These are phyloP conservation scores for Durio zibethinus DNA, from an alignment of 345 rosid species.

Conservation along the genomic window DNA sequence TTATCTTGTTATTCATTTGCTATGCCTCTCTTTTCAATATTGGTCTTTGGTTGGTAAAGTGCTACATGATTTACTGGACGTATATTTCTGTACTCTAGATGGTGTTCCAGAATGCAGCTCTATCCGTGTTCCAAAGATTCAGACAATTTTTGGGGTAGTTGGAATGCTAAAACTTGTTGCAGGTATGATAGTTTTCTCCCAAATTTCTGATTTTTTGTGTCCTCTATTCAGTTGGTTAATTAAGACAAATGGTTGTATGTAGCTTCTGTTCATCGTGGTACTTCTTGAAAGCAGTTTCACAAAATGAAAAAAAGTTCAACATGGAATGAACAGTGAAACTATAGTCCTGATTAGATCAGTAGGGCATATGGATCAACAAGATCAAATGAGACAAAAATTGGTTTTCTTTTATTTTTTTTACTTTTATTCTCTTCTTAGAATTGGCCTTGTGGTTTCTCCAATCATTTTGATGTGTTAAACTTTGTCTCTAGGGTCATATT, in stretches of 20 bases:
- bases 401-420: neutral
- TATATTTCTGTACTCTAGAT: constrained; percentile 35
- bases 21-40: neutral
- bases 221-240: neutral
- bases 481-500: constrained; percentile 64
- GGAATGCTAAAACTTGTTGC: constrained; percentile 95
- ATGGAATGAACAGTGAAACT: neutral
- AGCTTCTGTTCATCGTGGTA: neutral
- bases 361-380: neutral
- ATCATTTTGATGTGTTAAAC: neutral
- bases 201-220: neutral
- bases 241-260: neutral
- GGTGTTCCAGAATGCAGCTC: constrained; percentile 60
- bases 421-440: neutral
- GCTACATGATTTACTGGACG: neutral
- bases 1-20: neutral
- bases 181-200: constrained; percentile 41
- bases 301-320: neutral
- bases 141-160: constrained; percentile 65
- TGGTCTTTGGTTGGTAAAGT: neutral
- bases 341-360: neutral
- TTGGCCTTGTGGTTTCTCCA: neutral
- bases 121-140: constrained; percentile 82
- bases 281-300: neutral
- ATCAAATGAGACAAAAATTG: neutral